These are phyloP conservation scores for Ceratobasidium papillatum DNA, from an alignment of 1,284 basidiomycete species.

Conservation along the genomic window DNA sequence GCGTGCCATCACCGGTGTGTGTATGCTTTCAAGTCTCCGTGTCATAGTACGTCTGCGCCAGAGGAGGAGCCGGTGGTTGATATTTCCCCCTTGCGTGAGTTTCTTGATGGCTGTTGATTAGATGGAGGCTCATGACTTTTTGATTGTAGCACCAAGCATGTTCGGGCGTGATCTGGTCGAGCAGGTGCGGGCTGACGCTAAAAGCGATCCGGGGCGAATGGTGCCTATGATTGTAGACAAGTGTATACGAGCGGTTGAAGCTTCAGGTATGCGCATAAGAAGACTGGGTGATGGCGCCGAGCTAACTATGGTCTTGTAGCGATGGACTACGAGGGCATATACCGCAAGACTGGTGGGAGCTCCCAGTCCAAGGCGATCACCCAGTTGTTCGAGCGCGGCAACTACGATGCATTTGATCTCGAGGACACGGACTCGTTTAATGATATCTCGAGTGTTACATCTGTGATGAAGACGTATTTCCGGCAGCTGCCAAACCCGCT, in stretches of 20 bases:
- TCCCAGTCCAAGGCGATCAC: constrained; percentile 93
- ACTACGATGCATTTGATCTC: constrained; percentile 89
- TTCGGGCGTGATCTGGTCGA: constrained; percentile 89
- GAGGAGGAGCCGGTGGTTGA: constrained; percentile 54
- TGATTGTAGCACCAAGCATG: constrained; percentile 76
- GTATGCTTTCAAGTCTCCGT: constrained; percentile 65
- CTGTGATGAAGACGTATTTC: constrained; percentile 97
- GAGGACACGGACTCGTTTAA: constrained; percentile 90
- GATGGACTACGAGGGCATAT: constrained; percentile 94
- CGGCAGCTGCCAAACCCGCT: constrained; percentile 89
- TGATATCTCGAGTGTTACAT: constrained; percentile 96
- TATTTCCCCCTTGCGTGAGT: constrained; percentile 62
- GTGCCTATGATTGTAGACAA: constrained; percentile 94
- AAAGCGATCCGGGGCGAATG: constrained; percentile 59
- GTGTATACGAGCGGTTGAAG: constrained; percentile 92
- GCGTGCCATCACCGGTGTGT: constrained; percentile 80
- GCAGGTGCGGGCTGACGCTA: constrained; percentile 79
- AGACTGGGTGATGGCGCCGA: no score
- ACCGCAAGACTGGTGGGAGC: constrained; percentile 95
- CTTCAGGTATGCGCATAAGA: constrained; percentile 65
- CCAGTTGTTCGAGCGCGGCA: constrained; percentile 92
- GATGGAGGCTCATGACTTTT: constrained; percentile 30
- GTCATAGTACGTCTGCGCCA: constrained; percentile 58
- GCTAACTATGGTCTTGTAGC: constrained; percentile 56
- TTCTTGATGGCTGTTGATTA: background rate